A percentile compares a stretch with the other conserved stretches of the same genome.
Conservation (phyloP, 805 yeast genomes). For the Hanseniaspora singularis region DNA sequence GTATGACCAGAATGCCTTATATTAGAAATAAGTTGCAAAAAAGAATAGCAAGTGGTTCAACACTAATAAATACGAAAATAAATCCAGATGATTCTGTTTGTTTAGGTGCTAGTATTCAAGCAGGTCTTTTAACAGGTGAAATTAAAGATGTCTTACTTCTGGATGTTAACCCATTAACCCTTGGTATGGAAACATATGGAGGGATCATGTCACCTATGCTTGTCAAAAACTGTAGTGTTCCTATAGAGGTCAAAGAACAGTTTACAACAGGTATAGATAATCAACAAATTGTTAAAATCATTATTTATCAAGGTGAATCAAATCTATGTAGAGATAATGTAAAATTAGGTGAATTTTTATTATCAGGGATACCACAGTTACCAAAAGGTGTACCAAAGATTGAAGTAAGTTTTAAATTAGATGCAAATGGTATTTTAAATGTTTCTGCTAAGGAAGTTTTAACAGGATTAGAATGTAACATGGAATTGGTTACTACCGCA, state of each 20-base stretch:
- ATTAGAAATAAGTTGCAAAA: conserved; percentile 57
- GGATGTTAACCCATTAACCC: conserved; percentile 72
- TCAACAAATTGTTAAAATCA: conserved; percentile 71
- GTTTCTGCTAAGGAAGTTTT: conserved; percentile 73
- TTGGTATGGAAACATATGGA: conserved; percentile 77
- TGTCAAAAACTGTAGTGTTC: conserved; percentile 66
- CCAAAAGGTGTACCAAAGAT: conserved; percentile 75
- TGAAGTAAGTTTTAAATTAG: conserved; percentile 63
- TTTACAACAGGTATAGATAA: conserved; percentile 77
- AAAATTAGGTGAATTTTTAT: conserved; percentile 59
- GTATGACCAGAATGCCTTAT: conserved; percentile 85
- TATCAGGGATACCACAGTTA: conserved; percentile 60
- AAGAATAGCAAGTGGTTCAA: too few species aligned
- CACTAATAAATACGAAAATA: conserved; percentile 47
- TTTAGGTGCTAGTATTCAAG: conserved; percentile 82
- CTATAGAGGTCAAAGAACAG: conserved; percentile 59
- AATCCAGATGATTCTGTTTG: conserved; percentile 94
- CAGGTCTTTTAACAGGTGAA: conserved; percentile 74
- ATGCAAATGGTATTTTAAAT: conserved; percentile 73
- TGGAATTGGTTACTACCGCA: conserved; percentile 13
- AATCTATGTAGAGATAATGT: conserved; percentile 67
- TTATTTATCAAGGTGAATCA: conserved; percentile 74
- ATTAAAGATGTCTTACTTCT: conserved; percentile 63
- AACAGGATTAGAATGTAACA: conserved; percentile 47
- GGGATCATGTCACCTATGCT: conserved; percentile 72